phyloP scores from a whole-genome alignment of 2,329 filamentous ascomycete species.

The Penicillium italicum region DNA sequence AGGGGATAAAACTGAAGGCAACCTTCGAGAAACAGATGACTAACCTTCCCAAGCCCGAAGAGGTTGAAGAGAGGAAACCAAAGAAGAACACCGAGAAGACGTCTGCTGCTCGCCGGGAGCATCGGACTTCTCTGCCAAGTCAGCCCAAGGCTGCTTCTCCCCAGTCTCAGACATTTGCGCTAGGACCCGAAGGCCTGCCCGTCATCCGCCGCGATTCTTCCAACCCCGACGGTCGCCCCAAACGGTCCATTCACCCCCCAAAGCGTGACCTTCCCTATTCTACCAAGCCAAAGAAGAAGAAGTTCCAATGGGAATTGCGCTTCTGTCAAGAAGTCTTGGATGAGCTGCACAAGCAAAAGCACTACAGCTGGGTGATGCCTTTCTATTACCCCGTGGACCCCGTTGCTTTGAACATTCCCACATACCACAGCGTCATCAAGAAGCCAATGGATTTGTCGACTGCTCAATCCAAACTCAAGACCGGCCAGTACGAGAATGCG shows the following conservation, averaged over 20 bases:
- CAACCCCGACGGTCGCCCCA: conserved; percentile 74
- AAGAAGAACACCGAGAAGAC: conserved; percentile 45
- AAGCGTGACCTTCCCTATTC: conserved; percentile 91
- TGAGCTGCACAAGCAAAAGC: conserved; percentile 72
- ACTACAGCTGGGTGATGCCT: conserved; percentile 64
- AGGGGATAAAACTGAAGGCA: conserved; percentile 59
- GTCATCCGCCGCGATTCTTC: conserved; percentile 82
- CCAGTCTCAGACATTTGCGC: conserved; percentile 62
- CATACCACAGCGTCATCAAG: conserved; percentile 91
- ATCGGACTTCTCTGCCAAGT: conserved; percentile 40
- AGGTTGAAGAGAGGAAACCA: conserved; percentile 61
- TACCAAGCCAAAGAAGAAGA: conserved; percentile 84
- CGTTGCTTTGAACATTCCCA: conserved; percentile 87
- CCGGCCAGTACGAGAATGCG: conserved; percentile 72
- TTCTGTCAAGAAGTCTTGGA: conserved; percentile 81
- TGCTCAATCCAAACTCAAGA: conserved; percentile 71
- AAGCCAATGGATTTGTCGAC: conserved; percentile 92
- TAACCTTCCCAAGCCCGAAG: conserved; percentile 55
- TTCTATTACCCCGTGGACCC: conserved; percentile 88
- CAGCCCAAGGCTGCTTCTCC: conserved; percentile 36
- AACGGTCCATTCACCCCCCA: conserved; percentile 88
- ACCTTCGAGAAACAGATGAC: conserved; percentile 60
- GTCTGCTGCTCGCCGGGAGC: conserved; percentile 49
- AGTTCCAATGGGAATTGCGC: conserved; percentile 79
- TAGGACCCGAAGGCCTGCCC: conserved; percentile 73